Evolutionary conservation across 495 filamentous ascomycete genomes (phyloP).

Genomic region (Annulohypoxylon stygium): DNA sequence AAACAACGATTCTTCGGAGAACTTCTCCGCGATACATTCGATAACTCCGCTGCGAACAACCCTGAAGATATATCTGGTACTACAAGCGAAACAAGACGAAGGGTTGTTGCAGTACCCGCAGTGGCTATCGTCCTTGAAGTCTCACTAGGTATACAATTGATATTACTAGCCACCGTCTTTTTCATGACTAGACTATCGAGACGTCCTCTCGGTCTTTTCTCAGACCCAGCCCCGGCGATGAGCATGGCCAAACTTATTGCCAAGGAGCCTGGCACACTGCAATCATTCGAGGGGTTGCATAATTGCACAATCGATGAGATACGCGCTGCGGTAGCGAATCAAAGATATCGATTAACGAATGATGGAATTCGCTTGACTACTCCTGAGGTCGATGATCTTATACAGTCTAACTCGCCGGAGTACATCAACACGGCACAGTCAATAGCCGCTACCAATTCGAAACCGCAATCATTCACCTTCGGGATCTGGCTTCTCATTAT

Average conservation of each 20-base stretch:
- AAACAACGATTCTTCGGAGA: conserved; percentile 58
- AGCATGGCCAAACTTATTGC: conserved; percentile 37
- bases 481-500: conserved; percentile 11
- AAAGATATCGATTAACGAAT: conserved; percentile 3
- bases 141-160: conserved; percentile 18
- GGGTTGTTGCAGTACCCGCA: conserved; percentile 41
- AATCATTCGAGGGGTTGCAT: conserved; percentile 25
- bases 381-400: conserved; percentile 1
- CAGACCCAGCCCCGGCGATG: conserved; percentile 39
- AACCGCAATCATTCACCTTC: conserved; percentile 16
- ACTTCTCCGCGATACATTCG: conserved; percentile 48
- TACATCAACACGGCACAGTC: not conserved
- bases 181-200: conserved; percentile 29
- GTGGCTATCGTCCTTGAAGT: conserved; percentile 41
- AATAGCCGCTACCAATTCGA: not conserved
- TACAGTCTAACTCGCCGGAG: not conserved
- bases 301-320: conserved; percentile 2
- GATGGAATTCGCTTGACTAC: not conserved
- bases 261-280: conserved; percentile 26
- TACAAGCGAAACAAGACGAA: conserved; percentile 17
- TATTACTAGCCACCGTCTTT: conserved; percentile 27
- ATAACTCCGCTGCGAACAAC: not conserved
- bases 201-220: conserved; percentile 41
- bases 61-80: not conserved
- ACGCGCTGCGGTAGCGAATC: not conserved